These are phyloP conservation scores for Colletotrichum cereale DNA, from an alignment of 2,329 filamentous ascomycete genomes.

Conservation along the genomic window DNA sequence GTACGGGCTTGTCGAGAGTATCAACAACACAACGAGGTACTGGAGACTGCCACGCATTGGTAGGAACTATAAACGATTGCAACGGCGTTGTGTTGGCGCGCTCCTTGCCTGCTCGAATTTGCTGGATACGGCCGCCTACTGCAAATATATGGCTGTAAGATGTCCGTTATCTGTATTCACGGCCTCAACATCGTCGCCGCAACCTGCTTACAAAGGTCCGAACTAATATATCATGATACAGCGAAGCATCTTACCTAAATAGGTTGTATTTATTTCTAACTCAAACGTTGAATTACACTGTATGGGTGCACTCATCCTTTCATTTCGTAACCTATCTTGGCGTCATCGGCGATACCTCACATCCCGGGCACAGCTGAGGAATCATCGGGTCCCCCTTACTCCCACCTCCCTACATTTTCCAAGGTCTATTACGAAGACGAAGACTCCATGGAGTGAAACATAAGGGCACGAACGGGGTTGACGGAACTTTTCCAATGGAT, in stretches of 20 bases:
- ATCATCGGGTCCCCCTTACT: conserved; percentile 23
- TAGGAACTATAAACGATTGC: background rate
- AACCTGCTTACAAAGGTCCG: conserved; percentile 17
- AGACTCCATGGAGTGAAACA: conserved; percentile 10
- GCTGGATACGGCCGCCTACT: conserved; percentile 41
- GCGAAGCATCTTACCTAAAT: conserved; percentile 11
- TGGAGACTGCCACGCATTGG: background rate
- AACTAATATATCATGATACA: conserved; percentile 23
- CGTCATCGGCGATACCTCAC: conserved; percentile 20
- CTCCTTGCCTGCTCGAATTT: background rate
- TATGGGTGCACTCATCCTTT: background rate
- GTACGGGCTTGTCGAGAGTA: conserved; percentile 22
- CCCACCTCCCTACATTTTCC: conserved; percentile 12
- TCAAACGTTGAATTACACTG: too few species aligned
- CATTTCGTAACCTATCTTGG: conserved; percentile 16
- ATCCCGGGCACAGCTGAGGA: conserved; percentile 16
- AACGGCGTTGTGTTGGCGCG: background rate
- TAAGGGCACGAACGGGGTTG: conserved; percentile 16
- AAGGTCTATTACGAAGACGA: conserved; percentile 25
- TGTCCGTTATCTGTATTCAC: conserved; percentile 35
- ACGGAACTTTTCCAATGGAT: background rate
- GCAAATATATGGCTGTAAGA: conserved; percentile 45
- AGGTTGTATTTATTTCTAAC: background rate
- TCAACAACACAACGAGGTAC: conserved; percentile 20
- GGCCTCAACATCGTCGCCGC: conserved; percentile 14